Base-by-base conservation (phyloP, 2,329 filamentous ascomycete genomes). In the Emergomyces pasteurianus region DNA sequence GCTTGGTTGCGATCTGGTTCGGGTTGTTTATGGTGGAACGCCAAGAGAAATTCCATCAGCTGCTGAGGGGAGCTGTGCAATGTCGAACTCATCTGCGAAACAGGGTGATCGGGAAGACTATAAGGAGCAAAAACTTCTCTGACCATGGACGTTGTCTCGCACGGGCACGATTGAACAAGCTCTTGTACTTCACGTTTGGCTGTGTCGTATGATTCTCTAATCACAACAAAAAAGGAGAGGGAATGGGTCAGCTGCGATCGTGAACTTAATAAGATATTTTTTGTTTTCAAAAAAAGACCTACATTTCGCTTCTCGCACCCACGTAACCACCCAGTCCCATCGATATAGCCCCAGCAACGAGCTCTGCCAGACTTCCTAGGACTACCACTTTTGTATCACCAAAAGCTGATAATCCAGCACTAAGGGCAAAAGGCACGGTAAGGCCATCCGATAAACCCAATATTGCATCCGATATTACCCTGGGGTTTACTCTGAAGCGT, bases 271-370 rank as follows among this genome's bases (percentile, higher is more conserved):
- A n/a, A n/a, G n/a, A n/a, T n/a, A n/a, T n/a, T n/a, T n/a, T n/a
- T n/a, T 10, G 4, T 46, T 14, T 16, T 8, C 36, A 47, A 14
- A 50, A 16, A 10, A n/a, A 8, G 36, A 68, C 78, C 69, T 74
- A 80, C 73, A 75, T 74, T 74, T 81, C 79, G 64, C 77, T 77
- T 65, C 78, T 79, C 1, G 79, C 77, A 16, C 78, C 79, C 3
- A 77, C 65, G 62, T 75, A 75, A 2, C 74, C 75, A 18, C 75
- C 75, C 1, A 77, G 65, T 0, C 74, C 75, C 75, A 77, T 77
- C 5, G 70, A 73, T 40, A 77, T 74, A 1, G 72, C 72, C 2
- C 75, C 75, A 9, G 74, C 75, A 23, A 72, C 69, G 9, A 77
- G 65, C 62, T 77, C 73, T 8, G 75, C 75, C 23, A 77, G 67